phyloP scores from a whole-genome alignment of 768 basidiomycete genomes.

The Tremella fuciformis region DNA sequence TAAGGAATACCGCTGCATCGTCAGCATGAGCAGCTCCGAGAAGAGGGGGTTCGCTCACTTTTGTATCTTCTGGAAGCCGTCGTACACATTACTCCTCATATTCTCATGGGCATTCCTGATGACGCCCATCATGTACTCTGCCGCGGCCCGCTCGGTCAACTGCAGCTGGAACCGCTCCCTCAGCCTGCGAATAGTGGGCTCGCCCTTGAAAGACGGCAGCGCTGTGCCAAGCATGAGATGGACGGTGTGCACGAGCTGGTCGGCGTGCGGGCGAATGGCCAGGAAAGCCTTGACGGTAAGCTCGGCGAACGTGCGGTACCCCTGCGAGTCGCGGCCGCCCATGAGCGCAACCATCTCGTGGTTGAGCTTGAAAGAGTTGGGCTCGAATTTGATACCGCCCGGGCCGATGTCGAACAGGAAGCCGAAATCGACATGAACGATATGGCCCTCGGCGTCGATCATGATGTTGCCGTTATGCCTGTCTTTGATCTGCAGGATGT shows the following conservation, averaged over 20 bases:
- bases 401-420: conserved; percentile 77
- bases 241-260: conserved; percentile 81
- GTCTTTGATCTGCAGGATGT: conserved; percentile 97
- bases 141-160: conserved; percentile 82
- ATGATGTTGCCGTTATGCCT: conserved; percentile 99
- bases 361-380: conserved; percentile 94
- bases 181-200: conserved; percentile 80
- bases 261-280: conserved; percentile 88
- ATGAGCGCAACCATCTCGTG: conserved; percentile 98
- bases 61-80: conserved; percentile 73
- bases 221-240: conserved; percentile 93
- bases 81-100: conserved; percentile 85
- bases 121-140: conserved; percentile 85
- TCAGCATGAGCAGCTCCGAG: background rate
- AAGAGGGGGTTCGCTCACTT: conserved; percentile 34
- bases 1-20: conserved; percentile 30
- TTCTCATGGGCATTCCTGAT: conserved; percentile 95
- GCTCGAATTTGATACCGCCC: conserved; percentile 97
- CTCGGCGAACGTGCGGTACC: conserved; percentile 89
- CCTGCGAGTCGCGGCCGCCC: conserved; percentile 92
- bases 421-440: conserved; percentile 68
- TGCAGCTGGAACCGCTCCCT: conserved; percentile 80
- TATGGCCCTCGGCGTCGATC: conserved; percentile 97
- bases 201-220: conserved; percentile 95
- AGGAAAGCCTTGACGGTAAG: conserved; percentile 95